Percentiles rank a stretch among this genome's conserved stretches.
phyloP scores from a whole-genome alignment of 2,329 filamentous ascomycete species.

The Coleophoma cylindrospora region DNA sequence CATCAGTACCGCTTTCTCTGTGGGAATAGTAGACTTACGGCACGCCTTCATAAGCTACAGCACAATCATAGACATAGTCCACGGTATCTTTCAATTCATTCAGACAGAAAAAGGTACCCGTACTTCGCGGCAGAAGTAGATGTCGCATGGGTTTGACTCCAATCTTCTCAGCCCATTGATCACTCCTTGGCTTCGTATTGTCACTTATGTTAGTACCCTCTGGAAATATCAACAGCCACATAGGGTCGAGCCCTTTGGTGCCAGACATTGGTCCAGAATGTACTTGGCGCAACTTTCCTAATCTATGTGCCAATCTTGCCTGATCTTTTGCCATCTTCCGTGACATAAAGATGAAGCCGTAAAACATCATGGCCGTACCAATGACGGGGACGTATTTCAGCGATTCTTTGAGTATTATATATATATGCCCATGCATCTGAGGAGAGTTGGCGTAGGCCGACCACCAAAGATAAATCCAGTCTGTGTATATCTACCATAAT shows the following conservation, averaged over 20 bases:
- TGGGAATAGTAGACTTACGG: constrained; percentile 55
- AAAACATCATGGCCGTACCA: constrained; percentile 78
- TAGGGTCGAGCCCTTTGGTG: constrained; percentile 60
- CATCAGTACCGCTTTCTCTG: constrained; percentile 4
- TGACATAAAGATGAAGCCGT: constrained; percentile 88
- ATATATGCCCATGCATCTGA: constrained; percentile 78
- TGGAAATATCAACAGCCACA: constrained; percentile 88
- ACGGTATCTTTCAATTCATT: constrained; percentile 69
- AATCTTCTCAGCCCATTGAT: constrained; percentile 71
- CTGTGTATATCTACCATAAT: constrained; percentile 65
- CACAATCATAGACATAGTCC: constrained; percentile 88
- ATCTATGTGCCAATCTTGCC: constrained; percentile 67
- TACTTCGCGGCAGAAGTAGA: constrained; percentile 72
- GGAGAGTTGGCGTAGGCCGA: constrained; percentile 75
- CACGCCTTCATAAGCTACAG: constrained; percentile 90
- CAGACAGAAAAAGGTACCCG: constrained; percentile 74
- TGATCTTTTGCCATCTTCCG: constrained; percentile 81
- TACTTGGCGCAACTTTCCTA: constrained; percentile 61
- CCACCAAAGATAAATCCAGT: constrained; percentile 95
- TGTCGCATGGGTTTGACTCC: constrained; percentile 70
- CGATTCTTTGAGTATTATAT: constrained; percentile 87
- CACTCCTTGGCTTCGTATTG: constrained; percentile 66
- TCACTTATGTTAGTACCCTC: constrained; percentile 79
- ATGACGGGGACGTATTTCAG: constrained; percentile 76
- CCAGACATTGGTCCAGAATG: constrained; percentile 49